These are phyloP conservation scores for Lantana camara DNA, from an alignment of 257 asterid species.

Conservation along the genomic window DNA sequence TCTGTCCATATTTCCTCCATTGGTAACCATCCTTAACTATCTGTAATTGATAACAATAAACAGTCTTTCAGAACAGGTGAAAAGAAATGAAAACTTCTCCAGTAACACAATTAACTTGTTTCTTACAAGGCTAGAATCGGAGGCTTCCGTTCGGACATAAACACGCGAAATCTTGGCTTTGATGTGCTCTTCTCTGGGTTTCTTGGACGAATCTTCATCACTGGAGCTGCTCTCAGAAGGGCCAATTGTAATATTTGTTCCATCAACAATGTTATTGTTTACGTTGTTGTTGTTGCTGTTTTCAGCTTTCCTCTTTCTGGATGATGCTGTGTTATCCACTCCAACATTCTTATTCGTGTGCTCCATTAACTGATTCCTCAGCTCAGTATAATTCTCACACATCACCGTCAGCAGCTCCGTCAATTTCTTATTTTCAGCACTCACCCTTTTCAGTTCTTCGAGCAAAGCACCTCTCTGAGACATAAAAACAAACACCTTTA, in stretches of 20 bases:
- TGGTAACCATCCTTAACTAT: slow-evolving; percentile 84
- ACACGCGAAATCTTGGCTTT: slow-evolving; percentile 63
- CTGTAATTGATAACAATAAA: slow-evolving; percentile 37
- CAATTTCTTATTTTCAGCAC: slow-evolving; percentile 83
- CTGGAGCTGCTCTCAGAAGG: slow-evolving; percentile 77
- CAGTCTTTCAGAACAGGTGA: neutral
- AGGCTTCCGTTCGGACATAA: slow-evolving; percentile 61
- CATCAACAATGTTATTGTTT: slow-evolving; percentile 19
- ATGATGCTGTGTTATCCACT: slow-evolving; percentile 26
- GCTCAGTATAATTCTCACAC: slow-evolving; percentile 74
- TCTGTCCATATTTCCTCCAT: slow-evolving; percentile 85
- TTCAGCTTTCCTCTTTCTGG: slow-evolving; percentile 69
- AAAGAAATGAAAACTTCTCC: neutral
- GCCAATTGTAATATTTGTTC: slow-evolving; percentile 25
- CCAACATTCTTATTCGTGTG: slow-evolving; percentile 43
- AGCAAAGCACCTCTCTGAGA: slow-evolving; percentile 56
- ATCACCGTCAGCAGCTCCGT: slow-evolving; percentile 62
- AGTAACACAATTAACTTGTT: neutral
- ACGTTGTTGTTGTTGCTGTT: slow-evolving; percentile 30
- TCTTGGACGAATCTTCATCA: slow-evolving; percentile 79
- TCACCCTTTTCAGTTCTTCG: slow-evolving; percentile 78
- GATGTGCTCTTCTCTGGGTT: slow-evolving; percentile 63
- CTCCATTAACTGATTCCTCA: slow-evolving; percentile 56
- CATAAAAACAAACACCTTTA: too few relatives aligned
- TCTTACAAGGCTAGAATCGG: slow-evolving; percentile 86